A percentile compares a stretch with the other conserved stretches of the same genome.
Conservation (phyloP, 768 basidiomycete genomes). For the Gelatoporia subvermispora region DNA sequence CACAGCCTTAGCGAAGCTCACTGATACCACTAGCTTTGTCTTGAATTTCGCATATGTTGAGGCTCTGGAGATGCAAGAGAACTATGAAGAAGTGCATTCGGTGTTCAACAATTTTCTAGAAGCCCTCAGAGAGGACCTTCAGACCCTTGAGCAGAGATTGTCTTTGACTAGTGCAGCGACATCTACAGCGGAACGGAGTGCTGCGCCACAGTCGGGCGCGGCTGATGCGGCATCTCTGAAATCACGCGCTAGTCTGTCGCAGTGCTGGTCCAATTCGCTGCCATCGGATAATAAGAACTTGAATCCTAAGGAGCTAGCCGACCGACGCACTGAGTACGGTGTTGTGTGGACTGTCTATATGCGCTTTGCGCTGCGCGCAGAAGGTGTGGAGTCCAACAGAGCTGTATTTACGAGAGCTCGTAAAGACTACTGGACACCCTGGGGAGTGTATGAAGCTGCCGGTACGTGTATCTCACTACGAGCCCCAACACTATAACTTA, state of each 20-base stretch:
- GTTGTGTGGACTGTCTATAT: slow-evolving; percentile 89
- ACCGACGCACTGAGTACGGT: slow-evolving; percentile 65
- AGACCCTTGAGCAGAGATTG: slow-evolving; percentile 46
- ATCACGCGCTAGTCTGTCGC: background rate
- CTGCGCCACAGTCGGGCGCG: no score
- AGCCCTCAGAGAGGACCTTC: slow-evolving; percentile 59
- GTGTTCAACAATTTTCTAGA: slow-evolving; percentile 71
- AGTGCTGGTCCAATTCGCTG: slow-evolving; percentile 41
- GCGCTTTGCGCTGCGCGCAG: slow-evolving; percentile 84
- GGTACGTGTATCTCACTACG: slow-evolving; percentile 43
- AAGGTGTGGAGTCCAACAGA: slow-evolving; percentile 78
- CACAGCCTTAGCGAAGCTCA: background rate
- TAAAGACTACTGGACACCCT: slow-evolving; percentile 69
- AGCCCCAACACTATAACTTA: background rate
- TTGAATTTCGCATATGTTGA: slow-evolving; percentile 88
- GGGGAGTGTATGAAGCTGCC: slow-evolving; percentile 93
- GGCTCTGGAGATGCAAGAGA: slow-evolving; percentile 54
- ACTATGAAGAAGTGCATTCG: slow-evolving; percentile 63
- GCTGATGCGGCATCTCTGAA: background rate
- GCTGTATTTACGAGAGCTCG: slow-evolving; percentile 78
- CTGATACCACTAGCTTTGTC: slow-evolving; percentile 54
- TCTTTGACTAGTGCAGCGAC: slow-evolving; percentile 35
- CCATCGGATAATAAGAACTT: slow-evolving; percentile 47
- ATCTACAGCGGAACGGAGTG: slow-evolving; percentile 22
- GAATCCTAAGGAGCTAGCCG: slow-evolving; percentile 51